Conservation (phyloP, 2,329 filamentous ascomycete species). For the Keithomyces neogunnii region DNA sequence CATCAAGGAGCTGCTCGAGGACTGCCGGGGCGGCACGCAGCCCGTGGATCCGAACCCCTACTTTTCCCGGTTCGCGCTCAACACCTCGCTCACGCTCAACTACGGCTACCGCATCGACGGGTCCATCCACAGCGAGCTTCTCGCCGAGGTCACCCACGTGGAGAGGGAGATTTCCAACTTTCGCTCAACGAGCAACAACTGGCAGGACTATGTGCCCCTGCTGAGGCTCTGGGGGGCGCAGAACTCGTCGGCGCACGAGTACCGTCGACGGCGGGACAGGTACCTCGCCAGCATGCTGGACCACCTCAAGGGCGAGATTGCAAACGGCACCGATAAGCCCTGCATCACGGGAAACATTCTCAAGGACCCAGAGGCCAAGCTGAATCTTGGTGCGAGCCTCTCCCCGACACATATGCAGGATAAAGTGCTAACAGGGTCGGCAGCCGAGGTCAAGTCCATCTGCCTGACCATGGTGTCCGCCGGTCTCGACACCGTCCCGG, state of each 20-base stretch:
- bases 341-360: constrained; percentile 44
- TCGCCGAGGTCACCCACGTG: constrained; percentile 67
- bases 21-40: constrained; percentile 50
- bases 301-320: constrained; percentile 35
- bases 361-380: constrained; percentile 35
- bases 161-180: constrained; percentile 71
- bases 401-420: neutral
- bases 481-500: constrained; percentile 73
- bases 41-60: constrained; percentile 66
- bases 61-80: constrained; percentile 68
- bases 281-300: constrained; percentile 60
- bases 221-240: constrained; percentile 55
- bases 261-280: constrained; percentile 58
- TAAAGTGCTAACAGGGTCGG: neutral
- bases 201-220: constrained; percentile 76
- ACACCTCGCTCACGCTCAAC: constrained; percentile 69
- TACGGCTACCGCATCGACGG: constrained; percentile 71
- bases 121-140: constrained; percentile 55
- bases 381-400: constrained; percentile 23
- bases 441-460: constrained; percentile 71
- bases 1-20: constrained; percentile 61
- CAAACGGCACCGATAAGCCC: constrained; percentile 30
- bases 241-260: constrained; percentile 55
- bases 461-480: constrained; percentile 77
- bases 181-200: constrained; percentile 72